Conservation (phyloP, 495 filamentous ascomycete genomes). For the Hypoxylon cercidicola region DNA sequence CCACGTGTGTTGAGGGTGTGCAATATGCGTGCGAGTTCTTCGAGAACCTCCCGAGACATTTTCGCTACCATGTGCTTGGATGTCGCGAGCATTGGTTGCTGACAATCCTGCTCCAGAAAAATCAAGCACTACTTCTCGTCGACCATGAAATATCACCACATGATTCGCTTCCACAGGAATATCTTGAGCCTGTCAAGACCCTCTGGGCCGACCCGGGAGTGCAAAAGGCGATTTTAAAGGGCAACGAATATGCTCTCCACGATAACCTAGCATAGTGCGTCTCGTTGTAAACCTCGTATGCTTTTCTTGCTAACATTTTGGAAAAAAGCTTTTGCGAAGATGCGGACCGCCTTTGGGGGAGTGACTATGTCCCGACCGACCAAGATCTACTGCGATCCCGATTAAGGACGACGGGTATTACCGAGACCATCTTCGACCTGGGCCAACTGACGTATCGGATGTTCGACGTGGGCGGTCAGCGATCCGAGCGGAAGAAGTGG, state of each 20-base stretch:
- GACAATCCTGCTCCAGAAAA: constrained; percentile 51
- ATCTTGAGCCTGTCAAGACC: constrained; percentile 78
- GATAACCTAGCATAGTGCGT: constrained; percentile 95
- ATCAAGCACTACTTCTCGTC: constrained; percentile 62
- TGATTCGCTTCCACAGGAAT: constrained; percentile 75
- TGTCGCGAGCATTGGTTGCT: constrained; percentile 27
- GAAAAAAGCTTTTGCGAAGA: constrained; percentile 84
- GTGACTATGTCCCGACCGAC: constrained; percentile 91
- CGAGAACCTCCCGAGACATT: constrained; percentile 37
- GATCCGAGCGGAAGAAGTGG: constrained; percentile 99
- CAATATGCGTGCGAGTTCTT: constrained; percentile 24
- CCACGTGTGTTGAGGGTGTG: background rate
- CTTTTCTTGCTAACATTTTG: constrained; percentile 14
- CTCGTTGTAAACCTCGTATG: background rate
- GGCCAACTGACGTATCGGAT: constrained; percentile 96
- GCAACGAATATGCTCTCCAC: constrained; percentile 95
- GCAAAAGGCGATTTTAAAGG: constrained; percentile 84
- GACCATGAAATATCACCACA: constrained; percentile 82
- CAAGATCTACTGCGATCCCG: constrained; percentile 95
- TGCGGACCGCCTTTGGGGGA: constrained; percentile 87
- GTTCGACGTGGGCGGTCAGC: constrained; percentile 98
- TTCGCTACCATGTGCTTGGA: background rate
- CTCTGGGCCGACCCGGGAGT: constrained; percentile 89
- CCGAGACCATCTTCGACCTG: constrained; percentile 94
- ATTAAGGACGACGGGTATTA: constrained; percentile 94